Percentiles rank a stretch among this genome's conserved stretches.
These are phyloP conservation scores for Saposhnikovia divaricata DNA, from an alignment of 129 eudicot genomes.

Conservation along the genomic window DNA sequence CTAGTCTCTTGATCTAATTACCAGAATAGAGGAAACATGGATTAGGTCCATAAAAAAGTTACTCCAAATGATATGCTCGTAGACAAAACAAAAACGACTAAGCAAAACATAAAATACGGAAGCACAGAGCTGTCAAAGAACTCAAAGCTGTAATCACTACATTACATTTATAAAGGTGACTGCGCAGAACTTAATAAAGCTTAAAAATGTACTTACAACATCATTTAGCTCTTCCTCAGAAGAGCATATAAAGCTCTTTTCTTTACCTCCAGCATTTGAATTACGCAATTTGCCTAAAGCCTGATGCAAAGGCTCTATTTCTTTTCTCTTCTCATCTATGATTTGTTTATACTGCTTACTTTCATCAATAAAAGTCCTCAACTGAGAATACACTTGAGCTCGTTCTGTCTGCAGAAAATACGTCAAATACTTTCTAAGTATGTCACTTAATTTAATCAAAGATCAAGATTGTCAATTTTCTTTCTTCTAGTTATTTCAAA, in stretches of 20 bases:
- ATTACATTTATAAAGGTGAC: not conserved
- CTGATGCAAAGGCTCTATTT: slow-evolving; percentile 43
- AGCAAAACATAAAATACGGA: not conserved
- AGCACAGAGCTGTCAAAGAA: not conserved
- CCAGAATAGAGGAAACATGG: not conserved
- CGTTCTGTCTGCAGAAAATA: slow-evolving; percentile 47
- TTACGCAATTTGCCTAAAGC: slow-evolving; percentile 42
- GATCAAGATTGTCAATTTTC: not conserved
- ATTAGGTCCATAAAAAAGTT: not conserved
- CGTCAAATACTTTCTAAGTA: not conserved
- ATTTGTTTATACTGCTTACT: slow-evolving; percentile 42
- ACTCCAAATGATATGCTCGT: not conserved
- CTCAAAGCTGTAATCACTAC: not conserved
- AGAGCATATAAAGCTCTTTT: slow-evolving; percentile 32
- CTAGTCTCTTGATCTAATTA: slow-evolving; percentile 54
- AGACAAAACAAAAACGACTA: not conserved
- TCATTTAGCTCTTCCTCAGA: slow-evolving; percentile 51
- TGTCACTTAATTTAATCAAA: not conserved
- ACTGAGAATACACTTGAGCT: slow-evolving; percentile 36
- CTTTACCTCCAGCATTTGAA: slow-evolving; percentile 19
- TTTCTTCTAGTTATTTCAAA: not conserved
- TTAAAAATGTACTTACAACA: slow-evolving; percentile 25
- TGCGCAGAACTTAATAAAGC: not conserved
- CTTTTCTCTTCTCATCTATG: slow-evolving; percentile 53
- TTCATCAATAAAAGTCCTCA: slow-evolving; percentile 37